These are phyloP conservation scores for Tuctoria greenei DNA, from an alignment of 176 grass and related monocot genomes.

Conservation along the genomic window DNA sequence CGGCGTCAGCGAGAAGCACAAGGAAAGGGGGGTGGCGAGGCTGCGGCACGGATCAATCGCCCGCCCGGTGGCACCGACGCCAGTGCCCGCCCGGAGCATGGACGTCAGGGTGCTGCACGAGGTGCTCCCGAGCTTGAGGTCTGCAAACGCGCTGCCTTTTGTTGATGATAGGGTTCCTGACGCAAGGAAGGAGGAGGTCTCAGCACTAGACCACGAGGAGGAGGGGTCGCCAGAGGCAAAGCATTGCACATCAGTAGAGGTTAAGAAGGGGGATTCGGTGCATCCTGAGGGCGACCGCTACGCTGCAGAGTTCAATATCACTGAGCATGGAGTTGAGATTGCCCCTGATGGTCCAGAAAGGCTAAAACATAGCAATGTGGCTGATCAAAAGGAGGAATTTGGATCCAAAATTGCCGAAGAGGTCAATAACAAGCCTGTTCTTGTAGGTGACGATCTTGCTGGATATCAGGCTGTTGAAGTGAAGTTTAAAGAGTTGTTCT, in stretches of 20 bases:
- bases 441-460: background rate
- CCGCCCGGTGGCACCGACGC: constrained; percentile 29
- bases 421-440: background rate
- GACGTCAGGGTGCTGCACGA: constrained; percentile 86
- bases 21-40: constrained; percentile 34
- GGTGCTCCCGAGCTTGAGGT: constrained; percentile 59
- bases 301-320: constrained; percentile 54
- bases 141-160: constrained; percentile 40
- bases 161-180: constrained; percentile 17
- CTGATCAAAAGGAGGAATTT: constrained; percentile 13
- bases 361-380: constrained; percentile 29
- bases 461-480: background rate
- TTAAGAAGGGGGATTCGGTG: constrained; percentile 35
- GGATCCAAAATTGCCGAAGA: constrained; percentile 8
- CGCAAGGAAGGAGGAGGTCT: constrained; percentile 30
- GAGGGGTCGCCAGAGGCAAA: constrained; percentile 61
- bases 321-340: constrained; percentile 69
- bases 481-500: constrained; percentile 16
- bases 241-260: constrained; percentile 66
- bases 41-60: constrained; percentile 34
- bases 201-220: constrained; percentile 25
- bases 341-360: constrained; percentile 42
- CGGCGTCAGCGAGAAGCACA: constrained; percentile 40
- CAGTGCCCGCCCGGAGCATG: constrained; percentile 42
- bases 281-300: constrained; percentile 28